These are phyloP conservation scores for Striga hermonthica DNA, from an alignment of 305 asterid species.

Conservation along the genomic window DNA sequence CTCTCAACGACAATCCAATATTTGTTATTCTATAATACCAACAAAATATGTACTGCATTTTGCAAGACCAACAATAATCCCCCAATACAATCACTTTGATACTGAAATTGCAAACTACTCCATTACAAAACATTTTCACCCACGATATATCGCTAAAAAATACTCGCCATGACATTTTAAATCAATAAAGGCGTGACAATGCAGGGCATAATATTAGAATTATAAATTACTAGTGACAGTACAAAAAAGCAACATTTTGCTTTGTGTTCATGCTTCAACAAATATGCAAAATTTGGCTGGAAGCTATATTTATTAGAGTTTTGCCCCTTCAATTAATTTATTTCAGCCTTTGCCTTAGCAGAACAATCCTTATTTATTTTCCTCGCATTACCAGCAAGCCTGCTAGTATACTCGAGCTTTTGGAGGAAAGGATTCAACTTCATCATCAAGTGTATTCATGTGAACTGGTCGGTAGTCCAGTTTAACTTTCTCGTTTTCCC, in stretches of 20 bases:
- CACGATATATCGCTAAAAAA: no score
- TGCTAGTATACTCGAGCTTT: slow-evolving; percentile 84
- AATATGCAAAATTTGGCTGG: slow-evolving; percentile 30
- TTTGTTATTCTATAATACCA: no score
- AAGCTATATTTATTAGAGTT: slow-evolving; percentile 45
- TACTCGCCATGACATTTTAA: no score
- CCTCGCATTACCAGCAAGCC: slow-evolving; percentile 20
- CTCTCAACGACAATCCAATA: no score
- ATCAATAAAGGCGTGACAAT: neutral
- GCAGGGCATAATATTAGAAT: neutral
- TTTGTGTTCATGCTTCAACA: slow-evolving; percentile 32
- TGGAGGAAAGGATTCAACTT: slow-evolving; percentile 90
- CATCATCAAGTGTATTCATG: slow-evolving; percentile 89
- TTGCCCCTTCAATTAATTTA: slow-evolving; percentile 32
- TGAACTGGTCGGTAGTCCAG: slow-evolving; percentile 91
- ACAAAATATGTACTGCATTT: no score
- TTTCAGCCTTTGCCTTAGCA: slow-evolving; percentile 28
- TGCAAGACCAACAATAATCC: no score
- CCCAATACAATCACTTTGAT: no score
- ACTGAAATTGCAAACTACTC: no score
- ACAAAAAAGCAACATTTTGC: slow-evolving; percentile 30
- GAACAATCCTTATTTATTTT: slow-evolving; percentile 20
- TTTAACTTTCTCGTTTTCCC: slow-evolving; percentile 84
- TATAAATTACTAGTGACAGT: slow-evolving; percentile 13
- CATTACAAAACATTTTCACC: no score